These are phyloP conservation scores for Russula emetica DNA, from an alignment of 768 basidiomycete genomes.

Conservation along the genomic window DNA sequence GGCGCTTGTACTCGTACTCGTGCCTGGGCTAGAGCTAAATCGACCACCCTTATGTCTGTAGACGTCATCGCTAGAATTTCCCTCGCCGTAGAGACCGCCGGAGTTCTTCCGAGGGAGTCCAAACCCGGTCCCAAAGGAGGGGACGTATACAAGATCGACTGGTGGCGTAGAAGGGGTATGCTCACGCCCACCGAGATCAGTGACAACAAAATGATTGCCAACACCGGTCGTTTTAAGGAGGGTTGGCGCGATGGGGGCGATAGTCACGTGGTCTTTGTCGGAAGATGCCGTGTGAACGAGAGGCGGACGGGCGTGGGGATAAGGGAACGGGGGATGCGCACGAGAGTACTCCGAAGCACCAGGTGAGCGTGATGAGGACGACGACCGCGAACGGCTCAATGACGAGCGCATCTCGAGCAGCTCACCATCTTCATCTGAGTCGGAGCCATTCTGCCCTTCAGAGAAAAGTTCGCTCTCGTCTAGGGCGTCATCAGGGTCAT, in stretches of 20 bases:
- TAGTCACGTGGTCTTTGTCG: constrained; percentile 58
- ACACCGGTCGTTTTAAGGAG: constrained; percentile 74
- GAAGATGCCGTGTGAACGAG: constrained; percentile 34
- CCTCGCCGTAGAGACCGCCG: constrained; percentile 27
- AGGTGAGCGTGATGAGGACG: constrained; percentile 38
- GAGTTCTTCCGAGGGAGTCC: constrained; percentile 28
- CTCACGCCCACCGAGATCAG: constrained; percentile 32
- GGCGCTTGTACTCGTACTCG: constrained; percentile 25
- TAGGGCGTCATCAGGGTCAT: constrained; percentile 46
- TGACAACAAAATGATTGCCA: constrained; percentile 37
- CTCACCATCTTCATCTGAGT: constrained; percentile 46
- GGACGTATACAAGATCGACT: constrained; percentile 71
- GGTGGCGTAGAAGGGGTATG: constrained; percentile 36
- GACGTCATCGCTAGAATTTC: constrained; percentile 33
- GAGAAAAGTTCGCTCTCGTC: constrained; percentile 32
- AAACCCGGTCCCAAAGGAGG: constrained; percentile 39
- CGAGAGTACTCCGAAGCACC: constrained; percentile 19
- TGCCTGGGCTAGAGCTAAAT: constrained; percentile 36
- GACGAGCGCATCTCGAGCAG: constrained; percentile 60
- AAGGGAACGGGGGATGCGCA: constrained; percentile 28
- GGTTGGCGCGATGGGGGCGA: constrained; percentile 73
- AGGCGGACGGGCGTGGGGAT: constrained; percentile 31
- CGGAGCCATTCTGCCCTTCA: constrained; percentile 29
- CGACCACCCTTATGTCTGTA: constrained; percentile 37
- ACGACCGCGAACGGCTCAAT: constrained; percentile 38